Evolutionary conservation across 495 filamentous ascomycete genomes (phyloP).

Genomic region (Bathelium albidoporum): DNA sequence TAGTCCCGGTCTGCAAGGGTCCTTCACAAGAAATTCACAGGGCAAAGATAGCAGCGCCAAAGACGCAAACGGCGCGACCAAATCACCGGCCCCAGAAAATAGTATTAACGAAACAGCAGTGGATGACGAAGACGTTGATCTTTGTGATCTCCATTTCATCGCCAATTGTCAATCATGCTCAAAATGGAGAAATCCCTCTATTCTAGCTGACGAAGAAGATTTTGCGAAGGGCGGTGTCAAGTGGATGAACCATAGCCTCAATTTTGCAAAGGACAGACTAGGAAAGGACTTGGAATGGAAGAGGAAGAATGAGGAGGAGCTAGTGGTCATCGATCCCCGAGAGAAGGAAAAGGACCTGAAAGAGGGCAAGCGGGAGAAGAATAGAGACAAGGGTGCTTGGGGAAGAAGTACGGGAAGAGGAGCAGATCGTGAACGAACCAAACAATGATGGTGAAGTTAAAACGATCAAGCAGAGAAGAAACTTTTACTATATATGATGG

Average conservation of each 20-base stretch:
- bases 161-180: slow-evolving; percentile 83
- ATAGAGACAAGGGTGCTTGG: neutral
- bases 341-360: slow-evolving; percentile 69
- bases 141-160: slow-evolving; percentile 91
- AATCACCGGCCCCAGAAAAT: slow-evolving; percentile 17
- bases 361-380: slow-evolving; percentile 40
- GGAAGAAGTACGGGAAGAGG: neutral
- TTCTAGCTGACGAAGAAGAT: slow-evolving; percentile 33
- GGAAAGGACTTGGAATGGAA: slow-evolving; percentile 91
- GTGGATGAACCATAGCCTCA: slow-evolving; percentile 66
- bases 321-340: slow-evolving; percentile 89
- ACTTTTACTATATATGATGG: neutral
- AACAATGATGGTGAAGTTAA: neutral
- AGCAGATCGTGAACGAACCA: neutral
- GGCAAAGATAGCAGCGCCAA: neutral
- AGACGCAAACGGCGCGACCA: neutral
- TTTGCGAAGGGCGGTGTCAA: slow-evolving; percentile 53
- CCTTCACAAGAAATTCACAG: neutral
- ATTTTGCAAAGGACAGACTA: slow-evolving; percentile 76
- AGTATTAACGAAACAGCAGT: slow-evolving; percentile 24
- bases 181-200: slow-evolving; percentile 52
- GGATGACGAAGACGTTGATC: slow-evolving; percentile 35
- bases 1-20: slow-evolving; percentile 33
- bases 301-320: slow-evolving; percentile 73
- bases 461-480: neutral